Conservation (phyloP, 139 green algal species). For the Chlamydomonas urium region DNA sequence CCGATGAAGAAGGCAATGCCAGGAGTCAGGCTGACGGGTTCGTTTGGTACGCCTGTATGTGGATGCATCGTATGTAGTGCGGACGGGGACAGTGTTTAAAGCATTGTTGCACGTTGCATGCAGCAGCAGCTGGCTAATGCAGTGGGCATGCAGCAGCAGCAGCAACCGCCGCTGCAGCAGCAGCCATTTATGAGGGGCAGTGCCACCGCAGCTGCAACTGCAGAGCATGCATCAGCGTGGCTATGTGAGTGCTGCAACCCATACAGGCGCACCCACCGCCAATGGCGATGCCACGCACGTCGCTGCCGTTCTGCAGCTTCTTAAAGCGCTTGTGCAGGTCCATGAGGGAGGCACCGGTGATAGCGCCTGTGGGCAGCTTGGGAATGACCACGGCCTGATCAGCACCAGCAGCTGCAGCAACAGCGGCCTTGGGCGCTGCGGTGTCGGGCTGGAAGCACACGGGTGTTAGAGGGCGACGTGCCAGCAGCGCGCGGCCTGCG, state of each 20-base stretch:
- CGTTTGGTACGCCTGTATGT: conserved; percentile 57
- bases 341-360: conserved; percentile 28
- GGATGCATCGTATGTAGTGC: background rate
- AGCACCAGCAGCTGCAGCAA: too few species aligned
- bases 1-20: conserved; percentile 74
- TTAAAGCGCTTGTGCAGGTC: conserved; percentile 39
- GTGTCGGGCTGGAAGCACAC: too few species aligned
- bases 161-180: too few species aligned
- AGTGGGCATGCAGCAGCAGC: too few species aligned
- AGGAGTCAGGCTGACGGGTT: conserved; percentile 69
- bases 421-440: too few species aligned
- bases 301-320: conserved; percentile 84
- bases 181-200: too few species aligned
- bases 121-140: too few species aligned
- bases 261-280: conserved; percentile 38
- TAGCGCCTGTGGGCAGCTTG: conserved; percentile 1
- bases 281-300: conserved; percentile 88
- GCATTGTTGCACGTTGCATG: background rate
- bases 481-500: too few species aligned
- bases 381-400: background rate
- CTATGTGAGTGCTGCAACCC: background rate
- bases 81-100: background rate
- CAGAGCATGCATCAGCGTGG: too few species aligned
- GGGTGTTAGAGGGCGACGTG: too few species aligned
- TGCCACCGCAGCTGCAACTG: too few species aligned